phyloP scores from a whole-genome alignment of 192 early-diverging fungal species.

The Lunasporangiospora selenospora region DNA sequence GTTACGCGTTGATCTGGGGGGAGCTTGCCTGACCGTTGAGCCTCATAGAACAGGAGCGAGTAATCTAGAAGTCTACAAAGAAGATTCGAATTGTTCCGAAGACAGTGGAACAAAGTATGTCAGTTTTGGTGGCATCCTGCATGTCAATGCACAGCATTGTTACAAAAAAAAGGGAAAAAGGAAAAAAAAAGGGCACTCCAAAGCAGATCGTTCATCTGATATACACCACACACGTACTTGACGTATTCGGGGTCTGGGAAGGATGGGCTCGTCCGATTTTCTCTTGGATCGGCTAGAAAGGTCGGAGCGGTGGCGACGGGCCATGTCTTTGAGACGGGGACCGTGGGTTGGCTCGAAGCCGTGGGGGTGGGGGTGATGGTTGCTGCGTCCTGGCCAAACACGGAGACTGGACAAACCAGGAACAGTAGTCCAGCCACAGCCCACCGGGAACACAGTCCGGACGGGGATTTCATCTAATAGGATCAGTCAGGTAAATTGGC shows the following conservation, averaged over 20 bases:
- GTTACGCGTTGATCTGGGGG: conserved; percentile 56
- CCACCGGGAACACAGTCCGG: background rate
- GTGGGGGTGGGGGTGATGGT: background rate
- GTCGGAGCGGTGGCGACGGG: conserved; percentile 1
- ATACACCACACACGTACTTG: too few relatives aligned
- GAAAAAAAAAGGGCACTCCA: background rate
- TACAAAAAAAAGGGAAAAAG: background rate
- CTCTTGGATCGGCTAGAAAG: conserved; percentile 1
- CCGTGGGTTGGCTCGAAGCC: background rate
- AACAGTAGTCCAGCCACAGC: background rate
- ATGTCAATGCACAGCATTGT: too few relatives aligned
- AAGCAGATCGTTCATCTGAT: too few relatives aligned
- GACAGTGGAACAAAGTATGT: too few relatives aligned
- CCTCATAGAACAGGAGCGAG: conserved; percentile 62
- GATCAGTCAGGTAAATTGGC: background rate
- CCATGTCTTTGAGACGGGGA: background rate
- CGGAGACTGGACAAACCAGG: background rate
- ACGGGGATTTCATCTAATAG: too few relatives aligned
- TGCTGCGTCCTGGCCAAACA: background rate
- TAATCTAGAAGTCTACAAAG: conserved; percentile 48
- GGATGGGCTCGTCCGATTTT: conserved; percentile 4
- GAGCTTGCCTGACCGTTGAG: conserved; percentile 58
- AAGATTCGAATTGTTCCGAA: too few relatives aligned
- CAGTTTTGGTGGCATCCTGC: too few relatives aligned
- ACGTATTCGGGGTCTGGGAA: conserved; percentile 47